Conservation (phyloP, 441 rosid species). For the Oxalis stricta region DNA sequence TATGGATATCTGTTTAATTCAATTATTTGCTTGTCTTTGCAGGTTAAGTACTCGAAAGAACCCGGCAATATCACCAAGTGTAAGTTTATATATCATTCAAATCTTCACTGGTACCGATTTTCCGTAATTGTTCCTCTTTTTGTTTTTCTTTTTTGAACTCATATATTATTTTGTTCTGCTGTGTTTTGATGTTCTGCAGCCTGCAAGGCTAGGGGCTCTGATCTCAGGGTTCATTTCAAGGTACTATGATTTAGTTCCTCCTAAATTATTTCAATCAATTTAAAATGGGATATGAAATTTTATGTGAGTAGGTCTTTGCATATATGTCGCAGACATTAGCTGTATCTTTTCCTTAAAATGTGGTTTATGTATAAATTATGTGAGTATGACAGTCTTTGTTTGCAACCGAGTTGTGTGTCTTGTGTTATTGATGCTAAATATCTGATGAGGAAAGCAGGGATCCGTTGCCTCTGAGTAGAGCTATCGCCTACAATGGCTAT, state of each 20-base stretch:
- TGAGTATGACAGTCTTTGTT: no score
- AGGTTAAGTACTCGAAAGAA: constrained; percentile 81
- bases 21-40: not conserved
- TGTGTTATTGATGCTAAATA: no score
- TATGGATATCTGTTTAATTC: not conserved
- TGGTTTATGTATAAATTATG: no score
- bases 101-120: not conserved
- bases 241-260: constrained; percentile 10
- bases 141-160: not conserved
- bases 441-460: no score
- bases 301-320: constrained; percentile 31
- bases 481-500: no score
- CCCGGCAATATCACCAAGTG: constrained; percentile 65
- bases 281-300: constrained; percentile 27
- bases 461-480: no score
- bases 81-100: constrained; percentile 9
- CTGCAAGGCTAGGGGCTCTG: constrained; percentile 64
- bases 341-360: constrained; percentile 23
- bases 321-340: constrained; percentile 58
- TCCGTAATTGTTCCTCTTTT: not conserved
- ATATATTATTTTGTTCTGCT: not conserved
- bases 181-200: constrained; percentile 22
- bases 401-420: no score
- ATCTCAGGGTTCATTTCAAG: constrained; percentile 71
- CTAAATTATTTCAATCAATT: not conserved